phyloP scores from a whole-genome alignment of 257 asterid genomes.

The Primulina tabacum region DNA sequence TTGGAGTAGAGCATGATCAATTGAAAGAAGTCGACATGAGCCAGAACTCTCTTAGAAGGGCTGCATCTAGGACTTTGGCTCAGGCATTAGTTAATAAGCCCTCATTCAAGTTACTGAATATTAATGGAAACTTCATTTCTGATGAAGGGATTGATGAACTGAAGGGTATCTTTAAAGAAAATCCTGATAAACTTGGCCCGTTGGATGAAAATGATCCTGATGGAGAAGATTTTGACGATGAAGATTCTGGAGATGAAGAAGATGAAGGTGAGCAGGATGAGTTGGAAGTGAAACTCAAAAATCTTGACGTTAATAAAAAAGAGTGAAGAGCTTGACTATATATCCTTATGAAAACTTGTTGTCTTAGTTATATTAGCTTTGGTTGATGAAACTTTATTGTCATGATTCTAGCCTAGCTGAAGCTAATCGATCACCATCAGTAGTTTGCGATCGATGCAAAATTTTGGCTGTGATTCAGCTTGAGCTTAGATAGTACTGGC shows the following conservation, averaged over 20 bases:
- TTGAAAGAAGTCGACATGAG: conserved; percentile 82
- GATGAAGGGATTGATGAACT: conserved; percentile 88
- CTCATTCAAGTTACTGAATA: conserved; percentile 52
- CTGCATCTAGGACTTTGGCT: conserved; percentile 60
- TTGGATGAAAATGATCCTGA: conserved; percentile 92
- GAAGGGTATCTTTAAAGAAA: conserved; percentile 59
- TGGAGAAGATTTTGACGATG: conserved; percentile 67
- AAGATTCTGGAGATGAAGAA: conserved; percentile 56
- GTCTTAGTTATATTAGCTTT: conserved; percentile 27
- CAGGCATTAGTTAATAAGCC: conserved; percentile 57
- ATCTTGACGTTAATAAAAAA: conserved; percentile 59
- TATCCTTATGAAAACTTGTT: conserved; percentile 20
- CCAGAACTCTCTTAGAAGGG: conserved; percentile 59
- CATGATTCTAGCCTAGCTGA: conserved; percentile 15
- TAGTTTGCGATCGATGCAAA: conserved; percentile 28
- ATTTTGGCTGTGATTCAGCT: conserved; percentile 24
- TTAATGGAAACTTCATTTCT: conserved; percentile 74
- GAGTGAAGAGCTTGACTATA: conserved; percentile 24
- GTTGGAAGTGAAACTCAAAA: conserved; percentile 62
- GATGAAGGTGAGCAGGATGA: conserved; percentile 61
- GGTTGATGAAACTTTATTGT: conserved; percentile 15
- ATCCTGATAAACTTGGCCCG: conserved; percentile 62
- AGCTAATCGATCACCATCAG: conserved; percentile 24
- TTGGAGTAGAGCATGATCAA: conserved; percentile 52
- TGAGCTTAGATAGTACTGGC: conserved; percentile 25